Percentiles rank a stretch among this genome's conserved stretches.
phyloP scores from a whole-genome alignment of 2,329 filamentous ascomycete genomes.

The Trichophyton rubrum region DNA sequence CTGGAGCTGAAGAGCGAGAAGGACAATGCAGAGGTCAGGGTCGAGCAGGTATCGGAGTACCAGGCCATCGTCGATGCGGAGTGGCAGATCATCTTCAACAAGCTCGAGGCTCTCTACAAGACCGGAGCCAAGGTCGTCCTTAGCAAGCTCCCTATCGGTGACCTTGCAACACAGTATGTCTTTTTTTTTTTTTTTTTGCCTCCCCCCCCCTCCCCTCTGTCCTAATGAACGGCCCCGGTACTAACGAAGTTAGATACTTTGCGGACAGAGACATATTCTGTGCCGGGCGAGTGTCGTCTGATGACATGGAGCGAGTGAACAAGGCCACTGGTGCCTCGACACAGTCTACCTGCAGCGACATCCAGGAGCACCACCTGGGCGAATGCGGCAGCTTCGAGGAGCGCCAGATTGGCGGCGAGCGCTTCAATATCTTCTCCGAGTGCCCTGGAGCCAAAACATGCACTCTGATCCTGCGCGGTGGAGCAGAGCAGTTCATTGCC shows the following conservation, averaged over 20 bases:
- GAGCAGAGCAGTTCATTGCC: slow-evolving; percentile 97
- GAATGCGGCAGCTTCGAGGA: slow-evolving; percentile 87
- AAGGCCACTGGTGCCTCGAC: slow-evolving; percentile 85
- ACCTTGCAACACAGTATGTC: slow-evolving; percentile 75
- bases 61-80: slow-evolving; percentile 98
- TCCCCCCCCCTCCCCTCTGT: neutral
- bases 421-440: slow-evolving; percentile 97
- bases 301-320: slow-evolving; percentile 92
- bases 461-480: slow-evolving; percentile 86
- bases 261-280: slow-evolving; percentile 98
- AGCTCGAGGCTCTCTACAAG: slow-evolving; percentile 87
- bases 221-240: neutral
- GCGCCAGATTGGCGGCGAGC: slow-evolving; percentile 90
- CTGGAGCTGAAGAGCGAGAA: slow-evolving; percentile 97
- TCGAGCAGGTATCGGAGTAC: slow-evolving; percentile 97
- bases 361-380: slow-evolving; percentile 75
- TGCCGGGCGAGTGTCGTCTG: slow-evolving; percentile 77
- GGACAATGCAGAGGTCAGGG: slow-evolving; percentile 95
- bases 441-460: slow-evolving; percentile 94
- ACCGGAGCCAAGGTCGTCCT: slow-evolving; percentile 96
- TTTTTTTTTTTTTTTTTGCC: neutral
- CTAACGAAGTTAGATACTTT: slow-evolving; percentile 54
- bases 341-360: slow-evolving; percentile 95
- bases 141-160: slow-evolving; percentile 92
- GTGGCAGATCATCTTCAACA: slow-evolving; percentile 99